Evolutionary conservation across 805 yeast genomes (phyloP).

Genomic region (Zygosaccharomyces gambellarensis): DNA sequence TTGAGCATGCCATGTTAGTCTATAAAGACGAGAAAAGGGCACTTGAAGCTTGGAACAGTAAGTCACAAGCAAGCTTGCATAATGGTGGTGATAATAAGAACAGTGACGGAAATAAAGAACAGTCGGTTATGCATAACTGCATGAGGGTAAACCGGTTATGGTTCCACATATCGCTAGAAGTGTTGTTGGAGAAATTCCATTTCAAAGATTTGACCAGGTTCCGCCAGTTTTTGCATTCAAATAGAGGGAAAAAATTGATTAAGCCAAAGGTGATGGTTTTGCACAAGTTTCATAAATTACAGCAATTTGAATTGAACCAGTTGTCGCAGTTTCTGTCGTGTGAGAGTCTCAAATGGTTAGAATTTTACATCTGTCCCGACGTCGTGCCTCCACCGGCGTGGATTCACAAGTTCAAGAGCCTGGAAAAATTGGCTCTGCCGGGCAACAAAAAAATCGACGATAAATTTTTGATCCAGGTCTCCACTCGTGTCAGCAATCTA

Average conservation of each 20-base stretch:
- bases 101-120: neutral
- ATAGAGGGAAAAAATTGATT: conserved; percentile 19
- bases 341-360: conserved; percentile 58
- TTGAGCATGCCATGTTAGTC: conserved; percentile 61
- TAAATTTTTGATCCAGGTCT: conserved; percentile 46
- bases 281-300: conserved; percentile 56
- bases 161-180: conserved; percentile 49
- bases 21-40: conserved; percentile 53
- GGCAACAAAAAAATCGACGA: conserved; percentile 67
- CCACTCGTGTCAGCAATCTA: conserved; percentile 53
- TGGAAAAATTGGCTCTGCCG: conserved; percentile 52
- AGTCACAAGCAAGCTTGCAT: neutral
- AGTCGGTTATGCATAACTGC: conserved; percentile 50
- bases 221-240: conserved; percentile 35
- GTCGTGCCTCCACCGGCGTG: conserved; percentile 51
- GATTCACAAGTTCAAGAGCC: conserved; percentile 36
- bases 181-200: conserved; percentile 51
- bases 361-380: conserved; percentile 77
- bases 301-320: conserved; percentile 50
- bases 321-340: conserved; percentile 41
- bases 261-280: conserved; percentile 50
- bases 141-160: conserved; percentile 65
- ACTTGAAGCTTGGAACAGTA: conserved; percentile 39
- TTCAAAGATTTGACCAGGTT: conserved; percentile 50
- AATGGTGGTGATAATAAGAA: neutral